Conservation (phyloP, 176 grass and related monocot genomes). For the Areca catechu region DNA sequence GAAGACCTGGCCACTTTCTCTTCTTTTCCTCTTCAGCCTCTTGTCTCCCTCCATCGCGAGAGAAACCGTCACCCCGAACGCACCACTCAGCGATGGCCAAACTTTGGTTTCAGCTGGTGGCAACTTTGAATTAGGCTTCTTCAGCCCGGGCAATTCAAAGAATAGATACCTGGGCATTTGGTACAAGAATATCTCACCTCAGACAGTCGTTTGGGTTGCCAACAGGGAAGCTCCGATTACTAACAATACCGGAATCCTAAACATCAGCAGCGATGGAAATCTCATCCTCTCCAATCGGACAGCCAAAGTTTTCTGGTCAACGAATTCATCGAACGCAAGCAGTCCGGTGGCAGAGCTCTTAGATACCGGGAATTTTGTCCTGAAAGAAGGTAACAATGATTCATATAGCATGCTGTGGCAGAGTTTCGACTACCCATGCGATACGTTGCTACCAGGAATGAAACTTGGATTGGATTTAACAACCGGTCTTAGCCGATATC, state of each 20-base stretch:
- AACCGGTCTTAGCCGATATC: neutral
- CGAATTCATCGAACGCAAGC: neutral
- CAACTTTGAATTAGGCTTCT: constrained; percentile 58
- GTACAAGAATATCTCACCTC: neutral
- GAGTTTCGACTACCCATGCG: neutral
- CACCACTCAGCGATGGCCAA: constrained; percentile 27
- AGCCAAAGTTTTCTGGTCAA: neutral
- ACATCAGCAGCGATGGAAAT: neutral
- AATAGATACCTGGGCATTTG: constrained; percentile 1
- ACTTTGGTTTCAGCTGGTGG: constrained; percentile 38
- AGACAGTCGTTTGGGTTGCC: constrained; percentile 10
- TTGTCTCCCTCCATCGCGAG: neutral
- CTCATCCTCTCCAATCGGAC: neutral
- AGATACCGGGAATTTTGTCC: neutral
- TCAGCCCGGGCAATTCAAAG: constrained; percentile 20
- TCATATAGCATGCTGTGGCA: neutral
- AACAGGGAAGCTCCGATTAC: too few species aligned
- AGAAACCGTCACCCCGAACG: constrained; percentile 14
- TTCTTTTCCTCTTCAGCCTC: too few species aligned
- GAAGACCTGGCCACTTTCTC: too few species aligned
- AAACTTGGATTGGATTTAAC: neutral
- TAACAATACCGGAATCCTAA: constrained; percentile 15
- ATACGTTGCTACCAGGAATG: neutral
- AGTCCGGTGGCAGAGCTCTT: neutral
- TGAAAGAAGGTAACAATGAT: neutral